Evolutionary conservation across 2,329 filamentous ascomycete species (phyloP), one percentile per base, ranked within the genome.

Genomic region (Paraphoma sp.): DNA sequence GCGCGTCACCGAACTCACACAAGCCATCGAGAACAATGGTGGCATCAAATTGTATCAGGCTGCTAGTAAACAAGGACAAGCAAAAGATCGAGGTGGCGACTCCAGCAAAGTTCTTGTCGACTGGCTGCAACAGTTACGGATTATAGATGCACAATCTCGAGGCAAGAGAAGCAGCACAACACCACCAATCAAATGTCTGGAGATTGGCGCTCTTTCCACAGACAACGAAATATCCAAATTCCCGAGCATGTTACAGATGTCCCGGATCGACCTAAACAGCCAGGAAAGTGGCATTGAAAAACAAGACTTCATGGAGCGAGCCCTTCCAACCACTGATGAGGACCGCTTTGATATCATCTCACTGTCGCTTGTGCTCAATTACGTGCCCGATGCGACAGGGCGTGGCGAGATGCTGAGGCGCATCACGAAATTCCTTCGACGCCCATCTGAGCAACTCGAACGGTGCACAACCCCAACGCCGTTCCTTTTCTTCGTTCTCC

Each of bases 251-350:
- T 90, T 98, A 67, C 82, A 90, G 36, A 87, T 96, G 67, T 85
- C 88, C 59, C 86, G 93, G 62, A 97, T 99, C 73, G 95, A 99
- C 72, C 80, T 99, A 53, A 91, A 96, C 76, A 95, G 93, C 57
- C 92, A 96, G 71, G 89, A 88, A 45, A 82, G 89, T 1, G 88
- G 87, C 0, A 99, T 99, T 63, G 73, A 88, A 54, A 87, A 96
- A 75, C 92, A 97, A 73, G 92, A 99, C 75, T 98, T 99, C 71
- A 97, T 99, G 93, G 80, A 92, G 64, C 84, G 93, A 28, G 91
- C 93, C 0, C 76, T 94, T 3, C 94, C 94, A 0, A 73, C 64
- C 7, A 72, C 83, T 18, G 80, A 84, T 6, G 75, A 79, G 0
- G 87, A 93, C 41, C 81, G 81, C 18, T 98, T 98, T 73, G 92